Evolutionary conservation across 768 basidiomycete species (phyloP), one percentile per base, ranked within the genome.

Genomic region (Exsudoporus frostii): DNA sequence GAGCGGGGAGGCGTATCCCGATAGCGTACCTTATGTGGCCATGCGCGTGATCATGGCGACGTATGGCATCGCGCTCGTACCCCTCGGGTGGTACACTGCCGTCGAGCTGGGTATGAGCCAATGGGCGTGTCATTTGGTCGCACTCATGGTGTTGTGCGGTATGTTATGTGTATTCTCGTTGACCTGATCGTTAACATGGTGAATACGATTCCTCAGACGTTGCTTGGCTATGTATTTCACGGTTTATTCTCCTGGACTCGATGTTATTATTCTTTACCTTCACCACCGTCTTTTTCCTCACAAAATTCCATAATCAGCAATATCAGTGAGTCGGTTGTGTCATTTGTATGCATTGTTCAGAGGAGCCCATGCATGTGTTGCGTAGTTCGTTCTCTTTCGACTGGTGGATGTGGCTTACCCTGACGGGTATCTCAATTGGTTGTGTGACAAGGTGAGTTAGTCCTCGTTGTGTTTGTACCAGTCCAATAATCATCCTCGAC

Each of bases 201-300:
- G 5, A 2, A 14, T 13, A 10, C 19, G 22, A 4, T 37, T n/a
- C 22, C 2, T 27, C 27, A 97, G 97, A 99, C 73, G 84, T 98
- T 55, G 95, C 90, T 56, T 99, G 95, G 97, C 71, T 98, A 41
- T 89, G 86, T 62, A 99, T 98, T 67, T 96, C 94, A 27, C 85
- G 96, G 24, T 99, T 99, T 70, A 94, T 98, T 72, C 85, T 99
- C 34, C 78, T 99, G 63, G 97, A 99, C 69, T 94, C 97, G 20
- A 97, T 99, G 92, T 76, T 99, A n/a, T 76, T 99, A 32, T 97
- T 96, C 80, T 98, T 99, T 77, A 98, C 97, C 37, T 92, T 98
- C 79, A 86, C 91, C 65, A 95, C 95, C 39, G 90, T 96, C 61
- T 95, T 96, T 73, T 92, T 89, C 68, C 76, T 98, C 45, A 85